Evolutionary conservation across 2,329 filamentous ascomycete species (phyloP).

Genomic region (Chrysosporium queenslandicum): DNA sequence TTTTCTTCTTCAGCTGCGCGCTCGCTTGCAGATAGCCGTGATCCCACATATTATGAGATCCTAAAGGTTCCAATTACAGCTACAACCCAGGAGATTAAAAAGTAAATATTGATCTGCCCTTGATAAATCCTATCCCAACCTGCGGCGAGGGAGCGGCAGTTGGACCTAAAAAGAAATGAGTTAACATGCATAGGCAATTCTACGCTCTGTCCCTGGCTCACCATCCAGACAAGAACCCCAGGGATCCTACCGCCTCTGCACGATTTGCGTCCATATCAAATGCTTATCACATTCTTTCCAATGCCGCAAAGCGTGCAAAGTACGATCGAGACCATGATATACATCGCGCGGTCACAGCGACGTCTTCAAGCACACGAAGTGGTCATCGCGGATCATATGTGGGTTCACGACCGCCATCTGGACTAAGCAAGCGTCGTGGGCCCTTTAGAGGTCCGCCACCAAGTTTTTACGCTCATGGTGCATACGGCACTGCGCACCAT

Average conservation of each 20-base stretch:
- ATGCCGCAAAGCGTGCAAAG: constrained; percentile 59
- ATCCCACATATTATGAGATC: constrained; percentile 67
- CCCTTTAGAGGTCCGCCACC: constrained; percentile 79
- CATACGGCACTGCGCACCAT: constrained; percentile 49
- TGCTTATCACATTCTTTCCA: constrained; percentile 68
- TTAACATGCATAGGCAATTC: constrained; percentile 48
- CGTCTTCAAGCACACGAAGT: constrained; percentile 27
- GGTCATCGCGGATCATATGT: constrained; percentile 44
- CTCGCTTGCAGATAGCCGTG: constrained; percentile 23
- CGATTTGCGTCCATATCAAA: constrained; percentile 78
- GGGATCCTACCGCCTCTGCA: constrained; percentile 59
- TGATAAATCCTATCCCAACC: constrained; percentile 2
- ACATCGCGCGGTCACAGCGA: constrained; percentile 21
- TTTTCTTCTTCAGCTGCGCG: constrained; percentile 40
- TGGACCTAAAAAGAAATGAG: not conserved
- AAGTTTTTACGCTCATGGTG: constrained; percentile 73
- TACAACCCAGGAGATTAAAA: constrained; percentile 70
- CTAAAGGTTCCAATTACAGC: constrained; percentile 63
- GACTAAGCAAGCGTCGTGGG: constrained; percentile 64
- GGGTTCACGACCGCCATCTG: constrained; percentile 62
- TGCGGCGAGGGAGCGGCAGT: not conserved
- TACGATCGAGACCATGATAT: constrained; percentile 60
- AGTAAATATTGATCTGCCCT: constrained; percentile 38
- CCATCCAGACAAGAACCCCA: constrained; percentile 83
- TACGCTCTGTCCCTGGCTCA: constrained; percentile 83